Evolutionary conservation across 805 yeast species (phyloP).

Genomic region (Kuraishia ogatae): DNA sequence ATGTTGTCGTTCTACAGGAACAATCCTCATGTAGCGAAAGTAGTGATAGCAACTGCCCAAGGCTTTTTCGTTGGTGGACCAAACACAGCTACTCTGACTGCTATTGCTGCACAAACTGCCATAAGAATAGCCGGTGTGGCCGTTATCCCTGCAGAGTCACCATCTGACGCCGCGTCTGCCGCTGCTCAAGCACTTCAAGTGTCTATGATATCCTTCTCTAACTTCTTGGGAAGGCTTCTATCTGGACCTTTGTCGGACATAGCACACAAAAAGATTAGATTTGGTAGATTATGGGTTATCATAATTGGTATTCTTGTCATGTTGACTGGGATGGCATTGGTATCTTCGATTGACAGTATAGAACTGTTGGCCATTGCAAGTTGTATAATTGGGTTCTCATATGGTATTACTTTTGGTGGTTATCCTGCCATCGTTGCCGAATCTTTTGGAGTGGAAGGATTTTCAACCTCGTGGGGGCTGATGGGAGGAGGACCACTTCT

Average conservation of each 20-base stretch:
- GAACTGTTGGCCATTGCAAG: constrained; percentile 41
- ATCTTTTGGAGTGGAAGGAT: constrained; percentile 54
- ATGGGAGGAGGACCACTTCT: constrained; percentile 63
- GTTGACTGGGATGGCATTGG: constrained; percentile 23
- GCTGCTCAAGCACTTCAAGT: constrained; percentile 65
- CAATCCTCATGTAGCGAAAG: background rate
- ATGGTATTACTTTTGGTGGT: constrained; percentile 65
- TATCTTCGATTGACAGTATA: constrained; percentile 29
- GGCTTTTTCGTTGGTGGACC: background rate
- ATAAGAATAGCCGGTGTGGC: background rate
- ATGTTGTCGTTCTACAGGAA: background rate
- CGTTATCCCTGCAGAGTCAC: background rate
- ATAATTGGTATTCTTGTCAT: constrained; percentile 29
- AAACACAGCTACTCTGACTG: background rate
- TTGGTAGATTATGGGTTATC: constrained; percentile 63
- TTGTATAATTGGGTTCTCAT: constrained; percentile 49
- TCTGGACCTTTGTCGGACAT: constrained; percentile 64
- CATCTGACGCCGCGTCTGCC: constrained; percentile 25
- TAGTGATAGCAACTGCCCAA: background rate
- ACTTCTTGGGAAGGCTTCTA: constrained; percentile 55
- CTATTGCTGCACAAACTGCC: background rate
- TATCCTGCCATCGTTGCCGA: constrained; percentile 75
- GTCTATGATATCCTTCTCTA: constrained; percentile 52
- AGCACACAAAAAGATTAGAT: constrained; percentile 37
- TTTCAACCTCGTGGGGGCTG: constrained; percentile 72